Base-by-base conservation (phyloP, 2,329 filamentous ascomycete genomes). In the Cladosporium halotolerans region DNA sequence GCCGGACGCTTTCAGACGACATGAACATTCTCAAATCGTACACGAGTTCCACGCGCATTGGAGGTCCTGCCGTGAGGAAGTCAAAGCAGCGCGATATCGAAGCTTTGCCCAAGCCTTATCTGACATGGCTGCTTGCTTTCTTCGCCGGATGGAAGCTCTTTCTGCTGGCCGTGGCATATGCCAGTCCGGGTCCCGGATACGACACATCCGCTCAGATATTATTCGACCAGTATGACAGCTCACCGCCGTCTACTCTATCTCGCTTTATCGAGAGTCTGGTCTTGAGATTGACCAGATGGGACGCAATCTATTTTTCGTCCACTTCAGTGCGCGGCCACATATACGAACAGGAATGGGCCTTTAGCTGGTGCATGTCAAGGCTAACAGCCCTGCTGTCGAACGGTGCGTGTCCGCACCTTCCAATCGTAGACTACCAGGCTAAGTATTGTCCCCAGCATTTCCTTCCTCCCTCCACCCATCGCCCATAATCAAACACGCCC, bases 311-410 rank as follows among this genome's bases (percentile, higher is more conserved):
- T 68, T 92, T 85, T 63, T 73, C 84, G 55, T 78, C 82, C 59
- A 68, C 76, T 42, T 80, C 86, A 4, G 76, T 76, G 40, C 75
- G 79, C 9, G 86, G 85, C 33, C 84, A 89, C 61, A 52, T 84
- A 9, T 86, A 82, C 66, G 89, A 95, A 72, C 89, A 93, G 71
- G 86, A 92, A 70, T 93, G 88, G 88, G 89, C 88, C 0, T 93
- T 91, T 71, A 85, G 84, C 36, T 79, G 77, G 70, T 73, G 74
- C 9, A 78, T 79, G 55, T 73, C 78, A 9, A 69, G 66, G 54
- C 49, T 78, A 7, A 64, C 80, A 9, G 63, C 68, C 59, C 64
- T 53, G 72, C 70, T 55, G 58, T 66, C 65, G 49, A 67, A 66
- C 64, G 66, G 74, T 76, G 70, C 64, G 72, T 70, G 55, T 53